These are phyloP conservation scores for Candida sakaeoensis DNA, from an alignment of 805 yeast species.

Conservation along the genomic window DNA sequence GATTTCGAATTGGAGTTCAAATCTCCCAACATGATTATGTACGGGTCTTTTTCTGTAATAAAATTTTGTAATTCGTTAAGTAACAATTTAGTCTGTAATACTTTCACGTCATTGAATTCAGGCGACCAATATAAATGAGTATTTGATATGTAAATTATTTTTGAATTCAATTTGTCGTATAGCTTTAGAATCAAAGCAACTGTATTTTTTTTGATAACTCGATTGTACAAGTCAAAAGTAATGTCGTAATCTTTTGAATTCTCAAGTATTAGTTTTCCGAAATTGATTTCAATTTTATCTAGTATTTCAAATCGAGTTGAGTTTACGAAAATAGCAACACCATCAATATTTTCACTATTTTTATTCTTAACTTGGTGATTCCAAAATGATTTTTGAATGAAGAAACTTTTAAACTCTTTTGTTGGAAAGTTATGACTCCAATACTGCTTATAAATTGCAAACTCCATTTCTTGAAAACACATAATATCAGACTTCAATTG, in stretches of 20 bases:
- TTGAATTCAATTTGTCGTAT: constrained; percentile 38
- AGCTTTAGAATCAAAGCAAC: constrained; percentile 52
- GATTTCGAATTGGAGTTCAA: constrained; percentile 51
- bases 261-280: constrained; percentile 24
- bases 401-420: constrained; percentile 40
- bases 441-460: constrained; percentile 31
- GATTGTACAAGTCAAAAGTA: constrained; percentile 28
- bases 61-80: constrained; percentile 14
- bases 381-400: constrained; percentile 56
- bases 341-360: constrained; percentile 49
- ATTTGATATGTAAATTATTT: constrained; percentile 46
- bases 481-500: constrained; percentile 52
- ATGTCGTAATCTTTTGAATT: constrained; percentile 23
- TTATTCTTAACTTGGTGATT: constrained; percentile 19
- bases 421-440: constrained; percentile 34
- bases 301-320: constrained; percentile 42
- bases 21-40: constrained; percentile 51
- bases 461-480: constrained; percentile 57
- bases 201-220: constrained; percentile 48
- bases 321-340: constrained; percentile 55
- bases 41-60: constrained; percentile 13
- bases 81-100: constrained; percentile 46
- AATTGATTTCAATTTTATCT: constrained; percentile 26
- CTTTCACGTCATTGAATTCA: constrained; percentile 50
- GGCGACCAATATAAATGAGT: constrained; percentile 59